These are phyloP conservation scores for Colletotrichum sp. DNA, from an alignment of 2,329 filamentous ascomycete species.

Conservation along the genomic window DNA sequence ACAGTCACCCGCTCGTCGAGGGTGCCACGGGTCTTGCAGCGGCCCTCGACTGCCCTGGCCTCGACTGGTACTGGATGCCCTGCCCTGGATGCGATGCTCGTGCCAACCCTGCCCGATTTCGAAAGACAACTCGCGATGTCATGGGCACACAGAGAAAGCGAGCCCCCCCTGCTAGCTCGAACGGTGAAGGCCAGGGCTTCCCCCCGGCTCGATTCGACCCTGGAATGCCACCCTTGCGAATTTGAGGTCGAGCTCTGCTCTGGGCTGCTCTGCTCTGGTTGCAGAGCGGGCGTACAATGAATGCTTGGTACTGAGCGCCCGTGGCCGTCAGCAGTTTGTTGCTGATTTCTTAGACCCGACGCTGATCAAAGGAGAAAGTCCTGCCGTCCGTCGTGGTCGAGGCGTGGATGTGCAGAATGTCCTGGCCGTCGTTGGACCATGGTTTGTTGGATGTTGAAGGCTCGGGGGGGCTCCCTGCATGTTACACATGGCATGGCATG, in stretches of 20 bases:
- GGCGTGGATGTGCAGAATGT: background rate
- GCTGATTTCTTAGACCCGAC: background rate
- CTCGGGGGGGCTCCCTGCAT: background rate
- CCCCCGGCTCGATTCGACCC: background rate
- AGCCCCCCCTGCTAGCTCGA: constrained; percentile 2
- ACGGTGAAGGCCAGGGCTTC: constrained; percentile 6
- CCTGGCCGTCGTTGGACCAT: background rate
- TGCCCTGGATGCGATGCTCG: background rate
- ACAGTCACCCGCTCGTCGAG: background rate
- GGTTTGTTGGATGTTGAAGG: background rate
- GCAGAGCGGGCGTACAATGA: background rate
- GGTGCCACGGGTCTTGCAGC: background rate
- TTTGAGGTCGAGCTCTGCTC: background rate
- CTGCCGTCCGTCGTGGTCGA: background rate
- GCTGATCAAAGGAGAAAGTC: background rate
- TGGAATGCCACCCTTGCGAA: constrained; percentile 8
- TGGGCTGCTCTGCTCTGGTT: background rate
- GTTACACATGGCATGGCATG: background rate
- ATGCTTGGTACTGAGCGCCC: background rate
- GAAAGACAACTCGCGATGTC: background rate
- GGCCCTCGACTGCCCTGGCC: background rate
- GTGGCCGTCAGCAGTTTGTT: background rate
- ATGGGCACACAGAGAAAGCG: background rate
- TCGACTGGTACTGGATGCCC: too few relatives aligned
- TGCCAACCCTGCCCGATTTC: constrained; percentile 1